Base-by-base conservation (phyloP, 306 rosid species). In the Casuarina cunninghamiana region DNA sequence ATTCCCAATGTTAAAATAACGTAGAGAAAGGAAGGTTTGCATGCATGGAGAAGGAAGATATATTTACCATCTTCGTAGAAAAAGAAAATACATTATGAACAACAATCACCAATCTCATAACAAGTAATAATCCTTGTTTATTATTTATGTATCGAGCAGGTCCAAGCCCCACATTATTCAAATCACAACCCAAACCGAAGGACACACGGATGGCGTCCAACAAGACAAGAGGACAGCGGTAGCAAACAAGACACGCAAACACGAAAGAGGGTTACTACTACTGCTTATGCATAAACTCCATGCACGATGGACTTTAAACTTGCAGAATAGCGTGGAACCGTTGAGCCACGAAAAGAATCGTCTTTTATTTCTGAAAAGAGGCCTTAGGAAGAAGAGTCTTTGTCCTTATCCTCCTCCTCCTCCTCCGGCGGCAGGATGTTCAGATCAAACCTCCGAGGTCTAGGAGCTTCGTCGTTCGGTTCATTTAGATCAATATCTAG, bases 341-440 rank as follows among this genome's bases (percentile, higher is more conserved):
- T 26, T 26, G 1, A 26, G 32, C 32, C 32, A 26, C 1, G 32
- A 53, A 15, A 54, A 6, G 42, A 41, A 42, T 17, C 42, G 3
- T 32, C 49, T 13, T 39, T 41, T 11, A 26, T 5, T 26, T 39
- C 10, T 13, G 32, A 32, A 32, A 3, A 60, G 53, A 49, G 16
- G 57, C 5, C 15, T 9, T 21, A 58, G 10, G 65, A 3, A 58
- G 65, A 21, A 2, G 26, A 10, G 10, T 37, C 19, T 13, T 6
- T 57, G 38, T 26, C 32, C 9, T 10, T 21, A 21, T 21, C 26
- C 35, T 39, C 51, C 1, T 82, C 71, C 6, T 76, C 78, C 1
- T 16, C 19, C 11, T 67, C 85, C 0, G 78, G 53, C 1, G 85
- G 63, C 19, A 73, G 79, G 67, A 19, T 6, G 45, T 82, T 82